phyloP scores from a whole-genome alignment of 805 yeast species.

The Schwanniomyces vanrijiae region DNA sequence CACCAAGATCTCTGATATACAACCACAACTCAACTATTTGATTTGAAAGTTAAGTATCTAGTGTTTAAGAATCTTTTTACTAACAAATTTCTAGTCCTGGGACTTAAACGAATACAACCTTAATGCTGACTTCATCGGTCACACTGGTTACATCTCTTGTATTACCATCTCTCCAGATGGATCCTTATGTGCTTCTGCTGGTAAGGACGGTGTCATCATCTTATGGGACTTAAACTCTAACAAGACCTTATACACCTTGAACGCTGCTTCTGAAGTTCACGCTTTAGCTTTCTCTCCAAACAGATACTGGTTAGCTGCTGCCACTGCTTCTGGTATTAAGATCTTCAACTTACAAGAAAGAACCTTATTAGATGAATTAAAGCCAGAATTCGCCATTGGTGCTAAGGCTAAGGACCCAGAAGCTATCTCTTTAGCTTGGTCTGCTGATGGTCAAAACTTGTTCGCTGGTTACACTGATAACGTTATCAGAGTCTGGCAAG shows the following conservation, averaged over 20 bases:
- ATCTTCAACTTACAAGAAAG: constrained; percentile 97
- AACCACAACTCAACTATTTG: not conserved
- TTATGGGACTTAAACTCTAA: constrained; percentile 94
- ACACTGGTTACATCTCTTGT: constrained; percentile 97
- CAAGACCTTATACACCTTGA: constrained; percentile 87
- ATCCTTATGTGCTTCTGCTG: constrained; percentile 98
- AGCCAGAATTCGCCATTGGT: constrained; percentile 90
- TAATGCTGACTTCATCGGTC: constrained; percentile 97
- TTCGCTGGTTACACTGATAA: constrained; percentile 99
- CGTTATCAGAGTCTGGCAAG: constrained; percentile 99
- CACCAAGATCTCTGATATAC: constrained; percentile 98
- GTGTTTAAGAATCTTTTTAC: constrained; percentile 27
- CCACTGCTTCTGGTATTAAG: constrained; percentile 97
- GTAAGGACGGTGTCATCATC: constrained; percentile 98
- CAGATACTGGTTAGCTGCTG: constrained; percentile 99
- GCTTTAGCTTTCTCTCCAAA: constrained; percentile 99
- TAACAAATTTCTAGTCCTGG: constrained; percentile 78
- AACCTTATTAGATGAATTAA: constrained; percentile 92
- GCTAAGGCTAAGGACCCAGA: constrained; percentile 96
- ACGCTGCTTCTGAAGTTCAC: constrained; percentile 94
- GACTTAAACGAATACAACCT: constrained; percentile 80
- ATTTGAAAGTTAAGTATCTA: not conserved
- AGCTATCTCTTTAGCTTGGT: constrained; percentile 98
- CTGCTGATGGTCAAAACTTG: constrained; percentile 99
- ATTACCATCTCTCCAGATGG: constrained; percentile 99